These are phyloP conservation scores for Nidula microcarpa DNA, from an alignment of 768 basidiomycete species.

Conservation along the genomic window DNA sequence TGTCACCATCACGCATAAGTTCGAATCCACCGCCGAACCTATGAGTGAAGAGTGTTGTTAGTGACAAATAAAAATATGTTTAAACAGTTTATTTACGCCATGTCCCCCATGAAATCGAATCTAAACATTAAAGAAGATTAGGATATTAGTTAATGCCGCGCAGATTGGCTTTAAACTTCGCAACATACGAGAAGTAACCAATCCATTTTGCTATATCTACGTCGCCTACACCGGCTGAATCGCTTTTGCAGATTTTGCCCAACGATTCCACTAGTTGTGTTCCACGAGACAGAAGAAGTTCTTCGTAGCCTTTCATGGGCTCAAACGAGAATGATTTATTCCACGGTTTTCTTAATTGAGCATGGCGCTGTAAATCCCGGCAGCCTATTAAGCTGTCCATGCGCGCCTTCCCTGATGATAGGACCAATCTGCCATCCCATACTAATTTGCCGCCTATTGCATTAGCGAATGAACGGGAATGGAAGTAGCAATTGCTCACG, in stretches of 20 bases:
- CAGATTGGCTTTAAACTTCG: not conserved
- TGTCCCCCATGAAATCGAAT: slow-evolving; percentile 38
- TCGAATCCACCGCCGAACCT: slow-evolving; percentile 32
- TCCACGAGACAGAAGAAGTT: slow-evolving; percentile 22
- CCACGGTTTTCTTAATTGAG: slow-evolving; percentile 38
- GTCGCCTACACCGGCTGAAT: not conserved
- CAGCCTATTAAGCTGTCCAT: slow-evolving; percentile 15
- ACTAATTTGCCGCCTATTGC: slow-evolving; percentile 16
- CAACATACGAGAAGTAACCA: slow-evolving; percentile 22
- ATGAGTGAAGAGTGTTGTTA: not conserved
- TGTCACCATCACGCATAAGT: slow-evolving; percentile 29
- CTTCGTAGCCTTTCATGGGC: slow-evolving; percentile 36
- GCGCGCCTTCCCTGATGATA: slow-evolving; percentile 11
- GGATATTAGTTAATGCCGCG: not conserved
- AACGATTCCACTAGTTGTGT: slow-evolving; percentile 26
- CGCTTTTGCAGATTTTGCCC: slow-evolving; percentile 5
- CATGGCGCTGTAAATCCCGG: slow-evolving; percentile 26
- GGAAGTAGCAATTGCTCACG: slow-evolving; percentile 27
- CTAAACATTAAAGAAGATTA: not conserved
- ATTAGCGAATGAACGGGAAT: not conserved
- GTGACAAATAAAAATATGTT: not conserved
- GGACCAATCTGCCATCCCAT: slow-evolving; percentile 39
- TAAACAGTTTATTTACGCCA: slow-evolving; percentile 24
- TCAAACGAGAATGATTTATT: slow-evolving; percentile 34
- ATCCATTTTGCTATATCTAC: slow-evolving; percentile 29